Evolutionary conservation across 257 asterid species (phyloP), one percentile per base, ranked within the genome.

Genomic region (Lantana camara): DNA sequence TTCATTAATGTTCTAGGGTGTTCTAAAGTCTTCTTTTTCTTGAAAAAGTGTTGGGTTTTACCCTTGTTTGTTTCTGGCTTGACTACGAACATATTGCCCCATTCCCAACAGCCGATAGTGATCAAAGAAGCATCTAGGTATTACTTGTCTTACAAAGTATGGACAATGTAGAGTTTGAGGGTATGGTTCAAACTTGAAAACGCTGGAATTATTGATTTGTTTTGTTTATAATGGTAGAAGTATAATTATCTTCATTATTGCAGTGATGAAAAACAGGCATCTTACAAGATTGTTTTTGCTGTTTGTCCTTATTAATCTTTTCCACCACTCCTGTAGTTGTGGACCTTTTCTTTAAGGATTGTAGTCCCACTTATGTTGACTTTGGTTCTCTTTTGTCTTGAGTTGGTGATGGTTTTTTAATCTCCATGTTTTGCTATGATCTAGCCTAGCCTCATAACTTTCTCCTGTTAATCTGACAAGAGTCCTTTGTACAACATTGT

Each of bases 331-430:
- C 60, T 57, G 22, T 8, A 34, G 17, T 45, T 37, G 45, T 34
- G 69, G 57, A 14, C 27, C 55, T 23, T 44, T 30, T 50, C 32
- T 14, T 32, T 42, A 45, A 52, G 58, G n/a, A n/a, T n/a, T n/a
- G n/a, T n/a, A n/a, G n/a, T n/a, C 70, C 65, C 65, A 63, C 75
- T 54, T 63, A 4, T 71, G 15, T 64, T 71, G 76, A 48, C 67
- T 64, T 71, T 46, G 47, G 34, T 32, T 56, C 61, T 70, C 63
- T 64, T 46, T 56, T 46, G 21, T 56, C 66, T 70, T 70, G 69
- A 37, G 54, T 62, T 55, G 45, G 44, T 63, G 24, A 17, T 13
- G 47, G 48, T 46, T 15, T 29, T 23, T 16, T 19, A 11, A 10
- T 37, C 48, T 55, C 20, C 8, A 40, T 58, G 35, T 58, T 58